These are phyloP conservation scores for Elongisporangium prolatum DNA, from an alignment of 352 stramenopile genomes.

Conservation along the genomic window DNA sequence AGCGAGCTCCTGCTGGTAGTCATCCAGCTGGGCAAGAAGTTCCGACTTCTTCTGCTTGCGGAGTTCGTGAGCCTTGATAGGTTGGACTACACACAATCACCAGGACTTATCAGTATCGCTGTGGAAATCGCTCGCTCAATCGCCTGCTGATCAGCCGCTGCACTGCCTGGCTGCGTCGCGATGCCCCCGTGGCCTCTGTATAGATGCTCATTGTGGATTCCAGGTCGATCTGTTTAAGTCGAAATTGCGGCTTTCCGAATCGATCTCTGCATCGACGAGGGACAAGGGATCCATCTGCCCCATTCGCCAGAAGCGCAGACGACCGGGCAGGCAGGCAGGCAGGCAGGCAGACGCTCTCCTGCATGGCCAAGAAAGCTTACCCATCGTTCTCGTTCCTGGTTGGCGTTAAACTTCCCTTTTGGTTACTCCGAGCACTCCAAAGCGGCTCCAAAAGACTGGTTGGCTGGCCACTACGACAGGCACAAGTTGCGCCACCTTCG, in stretches of 20 bases:
- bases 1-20: slow-evolving; percentile 97
- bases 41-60: slow-evolving; percentile 97
- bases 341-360: slow-evolving; percentile 3
- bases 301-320: neutral
- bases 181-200: neutral
- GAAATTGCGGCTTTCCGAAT: neutral
- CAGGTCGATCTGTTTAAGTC: neutral
- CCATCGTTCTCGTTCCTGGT: slow-evolving; percentile 53
- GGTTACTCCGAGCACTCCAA: slow-evolving; percentile 19
- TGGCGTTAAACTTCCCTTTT: slow-evolving; percentile 71
- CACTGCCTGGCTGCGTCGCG: too few relatives aligned
- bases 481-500: slow-evolving; percentile 20
- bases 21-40: slow-evolving; percentile 96
- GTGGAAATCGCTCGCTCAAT: neutral
- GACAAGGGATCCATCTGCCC: neutral
- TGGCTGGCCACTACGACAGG: slow-evolving; percentile 28
- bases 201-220: neutral
- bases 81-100: slow-evolving; percentile 54
- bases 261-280: neutral
- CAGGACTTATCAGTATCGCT: slow-evolving; percentile 18
- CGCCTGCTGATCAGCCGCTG: neutral
- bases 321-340: too few relatives aligned
- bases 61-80: slow-evolving; percentile 98
- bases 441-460: slow-evolving; percentile 36
- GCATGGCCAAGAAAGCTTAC: slow-evolving; percentile 22